These are phyloP conservation scores for Magnolia changhungtana DNA, from an alignment of 164 flowering plant species.

Conservation along the genomic window DNA sequence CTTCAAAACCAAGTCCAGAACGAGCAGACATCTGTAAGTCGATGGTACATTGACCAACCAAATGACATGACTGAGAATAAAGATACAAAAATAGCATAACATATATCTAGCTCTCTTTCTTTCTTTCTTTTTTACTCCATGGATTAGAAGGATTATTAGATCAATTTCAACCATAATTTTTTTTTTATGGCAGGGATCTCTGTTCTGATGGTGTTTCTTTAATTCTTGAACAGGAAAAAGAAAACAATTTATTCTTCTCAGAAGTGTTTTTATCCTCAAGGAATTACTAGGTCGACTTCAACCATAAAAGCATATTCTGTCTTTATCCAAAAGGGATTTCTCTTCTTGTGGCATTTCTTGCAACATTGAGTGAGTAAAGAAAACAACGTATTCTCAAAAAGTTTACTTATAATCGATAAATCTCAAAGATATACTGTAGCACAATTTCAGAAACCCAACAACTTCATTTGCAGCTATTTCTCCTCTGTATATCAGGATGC, in stretches of 20 bases:
- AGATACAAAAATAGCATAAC: background rate
- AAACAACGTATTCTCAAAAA: too few relatives aligned
- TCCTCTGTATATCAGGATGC: too few relatives aligned
- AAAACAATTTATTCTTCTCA: background rate
- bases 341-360: too few relatives aligned
- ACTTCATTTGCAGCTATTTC: too few relatives aligned
- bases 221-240: background rate
- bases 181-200: too few relatives aligned
- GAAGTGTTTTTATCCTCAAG: background rate
- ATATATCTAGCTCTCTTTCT: background rate
- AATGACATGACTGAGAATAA: background rate
- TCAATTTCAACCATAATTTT: background rate
- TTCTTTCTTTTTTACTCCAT: background rate
- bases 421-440: too few relatives aligned
- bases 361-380: too few relatives aligned
- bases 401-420: too few relatives aligned
- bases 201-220: background rate
- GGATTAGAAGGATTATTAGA: background rate
- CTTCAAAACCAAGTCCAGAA: slow-evolving; percentile 36
- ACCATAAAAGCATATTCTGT: background rate
- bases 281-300: background rate
- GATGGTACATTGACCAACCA: background rate
- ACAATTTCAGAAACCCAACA: too few relatives aligned
- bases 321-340: too few relatives aligned
- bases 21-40: slow-evolving; percentile 14